Conservation (phyloP, 2,329 filamentous ascomycete genomes). For the Cladosporium sp. region DNA sequence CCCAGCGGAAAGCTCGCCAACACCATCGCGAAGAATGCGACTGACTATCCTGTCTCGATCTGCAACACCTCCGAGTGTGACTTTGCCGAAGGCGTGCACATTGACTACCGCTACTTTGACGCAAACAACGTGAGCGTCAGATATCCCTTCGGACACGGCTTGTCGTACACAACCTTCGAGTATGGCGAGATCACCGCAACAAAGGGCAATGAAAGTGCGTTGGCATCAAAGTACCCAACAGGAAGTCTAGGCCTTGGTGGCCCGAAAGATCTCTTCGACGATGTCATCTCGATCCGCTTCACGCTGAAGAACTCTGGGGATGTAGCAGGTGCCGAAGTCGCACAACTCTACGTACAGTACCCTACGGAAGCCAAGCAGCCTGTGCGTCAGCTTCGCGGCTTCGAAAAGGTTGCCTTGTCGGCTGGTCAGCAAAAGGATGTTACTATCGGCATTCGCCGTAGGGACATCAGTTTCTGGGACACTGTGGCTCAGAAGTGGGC, state of each 20-base stretch:
- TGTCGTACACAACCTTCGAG: conserved; percentile 46
- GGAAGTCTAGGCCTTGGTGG: conserved; percentile 5
- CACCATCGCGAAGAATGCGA: conserved; percentile 33
- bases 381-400: conserved; percentile 35
- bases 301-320: conserved; percentile 64
- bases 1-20: conserved; percentile 34
- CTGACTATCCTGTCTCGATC: conserved; percentile 36
- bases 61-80: conserved; percentile 41
- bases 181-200: conserved; percentile 35
- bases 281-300: conserved; percentile 57
- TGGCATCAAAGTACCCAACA: not conserved
- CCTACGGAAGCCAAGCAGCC: conserved; percentile 22
- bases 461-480: conserved; percentile 47
- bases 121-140: conserved; percentile 42
- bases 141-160: conserved; percentile 48
- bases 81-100: conserved; percentile 44
- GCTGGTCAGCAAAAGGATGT: conserved; percentile 23
- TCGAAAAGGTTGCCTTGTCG: conserved; percentile 39
- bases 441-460: conserved; percentile 40
- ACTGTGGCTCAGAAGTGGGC: conserved; percentile 42
- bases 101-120: conserved; percentile 50
- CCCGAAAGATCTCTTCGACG: conserved; percentile 61
- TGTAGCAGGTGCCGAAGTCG: conserved; percentile 53
- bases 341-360: conserved; percentile 52
- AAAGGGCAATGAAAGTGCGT: conserved; percentile 31